phyloP scores from a whole-genome alignment of 2,329 filamentous ascomycete species.

The Exophiala spinifera region DNA sequence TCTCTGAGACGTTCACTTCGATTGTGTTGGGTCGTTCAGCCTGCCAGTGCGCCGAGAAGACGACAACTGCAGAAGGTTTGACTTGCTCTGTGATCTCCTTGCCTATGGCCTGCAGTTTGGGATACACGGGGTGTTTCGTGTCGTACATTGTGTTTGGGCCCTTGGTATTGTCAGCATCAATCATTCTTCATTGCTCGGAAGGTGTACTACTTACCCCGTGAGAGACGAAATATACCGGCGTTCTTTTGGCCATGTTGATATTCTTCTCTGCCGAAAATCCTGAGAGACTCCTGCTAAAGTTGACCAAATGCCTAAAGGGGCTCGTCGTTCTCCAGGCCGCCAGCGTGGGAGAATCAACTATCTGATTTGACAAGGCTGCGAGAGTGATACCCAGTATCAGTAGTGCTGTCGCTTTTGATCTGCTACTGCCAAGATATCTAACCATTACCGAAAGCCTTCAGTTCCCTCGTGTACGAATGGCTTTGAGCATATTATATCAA shows the following conservation, averaged over 20 bases:
- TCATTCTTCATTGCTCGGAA: conserved; percentile 14
- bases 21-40: conserved; percentile 50
- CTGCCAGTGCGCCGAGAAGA: conserved; percentile 78
- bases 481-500: too few relatives aligned
- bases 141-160: conserved; percentile 65
- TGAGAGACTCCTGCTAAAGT: not conserved
- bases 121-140: conserved; percentile 64
- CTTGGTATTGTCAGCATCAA: not conserved
- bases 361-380: not conserved
- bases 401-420: not conserved
- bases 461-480: too few relatives aligned
- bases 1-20: conserved; percentile 63
- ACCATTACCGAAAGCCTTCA: too few relatives aligned
- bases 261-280: not conserved
- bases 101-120: conserved; percentile 62
- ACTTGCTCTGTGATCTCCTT: conserved; percentile 67
- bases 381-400: conserved; percentile 4
- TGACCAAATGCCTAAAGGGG: conserved; percentile 1
- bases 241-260: conserved; percentile 34
- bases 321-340: conserved; percentile 1
- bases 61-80: conserved; percentile 68
- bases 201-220: conserved; percentile 39
- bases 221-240: conserved; percentile 54
- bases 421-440: not conserved
- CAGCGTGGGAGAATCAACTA: not conserved